Percentiles rank a stretch among this genome's conserved stretches.
These are phyloP conservation scores for Solanum chmielewskii DNA, from an alignment of 257 asterid species.

Conservation along the genomic window DNA sequence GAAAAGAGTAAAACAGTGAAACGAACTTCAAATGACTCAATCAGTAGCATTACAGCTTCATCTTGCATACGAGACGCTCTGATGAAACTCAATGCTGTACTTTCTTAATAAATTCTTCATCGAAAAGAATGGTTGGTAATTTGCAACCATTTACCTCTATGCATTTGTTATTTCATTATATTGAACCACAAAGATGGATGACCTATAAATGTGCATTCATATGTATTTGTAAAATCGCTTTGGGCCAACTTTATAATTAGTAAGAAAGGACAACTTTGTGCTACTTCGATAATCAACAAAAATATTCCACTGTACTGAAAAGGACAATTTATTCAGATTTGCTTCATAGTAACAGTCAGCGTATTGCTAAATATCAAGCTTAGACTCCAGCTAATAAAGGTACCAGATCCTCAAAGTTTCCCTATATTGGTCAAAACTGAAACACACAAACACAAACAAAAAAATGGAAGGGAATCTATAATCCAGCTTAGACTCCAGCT, in stretches of 20 bases:
- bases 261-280: neutral
- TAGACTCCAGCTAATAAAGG: neutral
- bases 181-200: neutral
- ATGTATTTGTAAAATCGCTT: neutral
- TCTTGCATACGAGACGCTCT: neutral
- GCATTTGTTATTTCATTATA: neutral
- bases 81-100: neutral
- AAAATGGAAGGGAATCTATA: neutral
- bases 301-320: neutral
- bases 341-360: neutral
- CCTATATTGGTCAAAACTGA: neutral
- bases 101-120: neutral
- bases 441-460: neutral
- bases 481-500: neutral
- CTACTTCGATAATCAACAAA: neutral
- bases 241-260: neutral
- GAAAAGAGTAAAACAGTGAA: neutral
- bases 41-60: neutral
- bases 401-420: neutral
- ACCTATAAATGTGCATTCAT: neutral
- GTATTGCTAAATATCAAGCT: neutral
- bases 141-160: neutral
- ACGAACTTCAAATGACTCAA: neutral
- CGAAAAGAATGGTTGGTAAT: neutral
- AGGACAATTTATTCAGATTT: neutral